These are phyloP conservation scores for Cordyceps javanica DNA, from an alignment of 2,329 filamentous ascomycete genomes.

Conservation along the genomic window DNA sequence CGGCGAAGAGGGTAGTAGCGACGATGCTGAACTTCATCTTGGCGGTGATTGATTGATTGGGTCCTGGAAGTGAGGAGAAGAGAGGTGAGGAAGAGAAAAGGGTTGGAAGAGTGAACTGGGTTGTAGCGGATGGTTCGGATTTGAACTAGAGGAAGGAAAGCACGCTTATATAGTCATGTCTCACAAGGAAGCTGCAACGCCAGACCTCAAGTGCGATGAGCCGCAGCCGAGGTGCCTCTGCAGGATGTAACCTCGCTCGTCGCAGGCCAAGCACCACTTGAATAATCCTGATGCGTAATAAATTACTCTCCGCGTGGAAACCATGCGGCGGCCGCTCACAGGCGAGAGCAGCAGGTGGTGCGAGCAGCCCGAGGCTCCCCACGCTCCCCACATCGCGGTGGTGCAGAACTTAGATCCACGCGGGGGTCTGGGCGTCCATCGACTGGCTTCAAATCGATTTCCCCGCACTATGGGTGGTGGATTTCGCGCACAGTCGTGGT, in stretches of 20 bases:
- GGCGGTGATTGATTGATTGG: background rate
- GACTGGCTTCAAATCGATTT: background rate
- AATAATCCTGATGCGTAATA: background rate
- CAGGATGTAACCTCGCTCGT: background rate
- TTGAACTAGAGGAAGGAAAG: background rate
- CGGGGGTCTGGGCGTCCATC: background rate
- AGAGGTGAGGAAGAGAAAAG: background rate
- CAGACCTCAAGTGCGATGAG: background rate
- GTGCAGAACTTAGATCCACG: background rate
- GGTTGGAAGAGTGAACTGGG: background rate
- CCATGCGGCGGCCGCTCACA: background rate
- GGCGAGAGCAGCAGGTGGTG: background rate
- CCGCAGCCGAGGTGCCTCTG: background rate
- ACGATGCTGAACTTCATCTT: constrained; percentile 13
- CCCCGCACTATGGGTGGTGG: background rate
- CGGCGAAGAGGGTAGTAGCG: constrained; percentile 10
- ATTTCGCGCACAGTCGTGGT: background rate
- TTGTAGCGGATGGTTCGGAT: background rate
- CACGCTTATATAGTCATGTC: background rate
- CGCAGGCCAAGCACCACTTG: background rate
- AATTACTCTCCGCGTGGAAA: background rate
- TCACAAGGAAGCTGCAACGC: background rate
- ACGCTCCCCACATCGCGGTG: constrained; percentile 3
- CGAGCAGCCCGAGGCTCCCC: constrained; percentile 1
- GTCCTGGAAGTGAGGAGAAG: background rate